These are phyloP conservation scores for Geotrichum cucujoidarum DNA, from an alignment of 1,139 yeast species.

Conservation along the genomic window DNA sequence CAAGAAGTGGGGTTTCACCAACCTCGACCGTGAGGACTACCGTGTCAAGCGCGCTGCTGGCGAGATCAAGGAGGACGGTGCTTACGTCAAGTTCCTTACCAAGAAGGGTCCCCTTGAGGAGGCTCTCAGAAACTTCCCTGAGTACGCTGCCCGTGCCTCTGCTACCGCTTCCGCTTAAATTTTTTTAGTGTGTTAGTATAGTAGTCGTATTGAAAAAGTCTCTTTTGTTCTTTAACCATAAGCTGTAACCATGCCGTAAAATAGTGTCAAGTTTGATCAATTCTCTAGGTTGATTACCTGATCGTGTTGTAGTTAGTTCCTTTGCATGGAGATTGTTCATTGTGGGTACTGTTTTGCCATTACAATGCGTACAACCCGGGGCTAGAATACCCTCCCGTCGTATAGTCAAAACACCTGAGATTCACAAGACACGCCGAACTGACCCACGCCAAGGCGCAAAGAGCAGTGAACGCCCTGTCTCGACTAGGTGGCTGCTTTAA, in stretches of 20 bases:
- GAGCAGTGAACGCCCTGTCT: no score
- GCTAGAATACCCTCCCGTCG: no score
- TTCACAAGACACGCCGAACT: no score
- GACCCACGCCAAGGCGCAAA: no score
- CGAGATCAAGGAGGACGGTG: constrained; percentile 99
- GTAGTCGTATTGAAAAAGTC: background rate
- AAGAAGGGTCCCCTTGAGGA: constrained; percentile 91
- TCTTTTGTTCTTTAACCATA: background rate
- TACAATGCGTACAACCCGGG: no score
- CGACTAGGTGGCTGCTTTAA: no score
- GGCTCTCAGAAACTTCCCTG: constrained; percentile 95
- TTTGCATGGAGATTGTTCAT: no score
- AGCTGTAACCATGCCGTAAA: background rate
- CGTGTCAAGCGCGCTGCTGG: constrained; percentile 90
- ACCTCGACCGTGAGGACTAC: constrained; percentile 96
- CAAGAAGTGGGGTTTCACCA: constrained; percentile 99
- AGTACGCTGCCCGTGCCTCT: constrained; percentile 46
- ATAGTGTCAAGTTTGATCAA: background rate
- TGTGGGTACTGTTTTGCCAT: no score
- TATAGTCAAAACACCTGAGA: no score
- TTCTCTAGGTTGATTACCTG: no score
- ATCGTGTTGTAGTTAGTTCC: no score
- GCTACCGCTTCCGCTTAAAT: constrained; percentile 27
- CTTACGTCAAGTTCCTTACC: constrained; percentile 97
- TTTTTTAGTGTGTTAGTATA: no score